Evolutionary conservation across 2,329 filamentous ascomycete species (phyloP).

Genomic region (Penicillium sp.): DNA sequence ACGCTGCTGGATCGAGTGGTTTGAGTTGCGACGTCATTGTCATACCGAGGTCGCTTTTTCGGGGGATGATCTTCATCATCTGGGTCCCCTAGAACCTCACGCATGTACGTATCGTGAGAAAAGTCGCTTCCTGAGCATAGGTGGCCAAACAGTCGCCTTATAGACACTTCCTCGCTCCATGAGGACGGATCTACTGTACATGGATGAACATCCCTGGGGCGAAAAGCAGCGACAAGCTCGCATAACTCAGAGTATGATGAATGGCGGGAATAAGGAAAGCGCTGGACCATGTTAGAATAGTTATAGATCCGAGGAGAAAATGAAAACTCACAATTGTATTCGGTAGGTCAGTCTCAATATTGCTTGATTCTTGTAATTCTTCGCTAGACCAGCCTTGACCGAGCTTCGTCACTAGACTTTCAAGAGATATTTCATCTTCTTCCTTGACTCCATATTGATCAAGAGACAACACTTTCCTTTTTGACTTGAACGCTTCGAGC

Average conservation of each 20-base stretch:
- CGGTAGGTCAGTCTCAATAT: slow-evolving; percentile 23
- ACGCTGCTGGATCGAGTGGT: slow-evolving; percentile 25
- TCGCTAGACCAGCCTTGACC: slow-evolving; percentile 25
- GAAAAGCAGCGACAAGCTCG: slow-evolving; percentile 68
- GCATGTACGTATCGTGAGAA: slow-evolving; percentile 67
- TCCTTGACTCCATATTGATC: slow-evolving; percentile 43
- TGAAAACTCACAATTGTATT: slow-evolving; percentile 40
- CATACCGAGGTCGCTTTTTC: slow-evolving; percentile 25
- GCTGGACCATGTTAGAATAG: slow-evolving; percentile 34
- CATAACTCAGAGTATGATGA: slow-evolving; percentile 84
- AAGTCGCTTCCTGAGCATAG: slow-evolving; percentile 67
- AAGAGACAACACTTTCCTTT: slow-evolving; percentile 41
- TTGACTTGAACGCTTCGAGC: slow-evolving; percentile 36
- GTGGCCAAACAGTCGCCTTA: slow-evolving; percentile 71
- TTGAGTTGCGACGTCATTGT: slow-evolving; percentile 19
- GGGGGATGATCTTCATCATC: slow-evolving; percentile 23
- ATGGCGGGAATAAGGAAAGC: slow-evolving; percentile 87
- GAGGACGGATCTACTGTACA: slow-evolving; percentile 70
- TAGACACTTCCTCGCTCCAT: slow-evolving; percentile 69
- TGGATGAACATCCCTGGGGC: slow-evolving; percentile 77
- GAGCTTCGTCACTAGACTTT: slow-evolving; percentile 39
- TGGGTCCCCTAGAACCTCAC: slow-evolving; percentile 33
- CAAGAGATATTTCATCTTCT: slow-evolving; percentile 42
- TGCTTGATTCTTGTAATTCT: background rate
- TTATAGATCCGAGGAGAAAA: background rate